Percentiles rank a stretch among this genome's conserved stretches.
Conservation (phyloP, 1,284 basidiomycete species). For the Golubevia sp. region DNA sequence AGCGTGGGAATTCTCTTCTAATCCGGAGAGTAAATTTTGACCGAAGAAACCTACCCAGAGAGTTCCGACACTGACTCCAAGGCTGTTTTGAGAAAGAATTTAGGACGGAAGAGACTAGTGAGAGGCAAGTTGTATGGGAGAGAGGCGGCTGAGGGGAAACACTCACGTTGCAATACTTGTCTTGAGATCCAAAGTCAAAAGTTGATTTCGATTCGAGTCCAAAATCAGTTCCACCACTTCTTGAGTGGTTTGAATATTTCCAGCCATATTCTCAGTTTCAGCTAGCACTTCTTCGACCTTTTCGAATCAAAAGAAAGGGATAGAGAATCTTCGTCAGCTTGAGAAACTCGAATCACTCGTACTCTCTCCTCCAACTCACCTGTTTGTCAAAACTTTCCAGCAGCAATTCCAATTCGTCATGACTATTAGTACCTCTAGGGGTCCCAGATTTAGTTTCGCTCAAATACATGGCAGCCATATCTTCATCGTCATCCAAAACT, state of each 20-base stretch:
- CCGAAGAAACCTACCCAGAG: slow-evolving; percentile 48
- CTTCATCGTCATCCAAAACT: slow-evolving; percentile 48
- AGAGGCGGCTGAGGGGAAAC: too few species aligned
- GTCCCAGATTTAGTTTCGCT: slow-evolving; percentile 13
- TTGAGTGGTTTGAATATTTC: slow-evolving; percentile 47
- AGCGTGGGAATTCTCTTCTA: slow-evolving; percentile 40
- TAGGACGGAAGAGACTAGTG: too few species aligned
- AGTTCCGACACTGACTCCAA: slow-evolving; percentile 41
- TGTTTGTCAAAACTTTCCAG: slow-evolving; percentile 55
- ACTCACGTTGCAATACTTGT: slow-evolving; percentile 33
- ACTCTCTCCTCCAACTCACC: neutral
- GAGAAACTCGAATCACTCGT: neutral
- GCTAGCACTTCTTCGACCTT: slow-evolving; percentile 43
- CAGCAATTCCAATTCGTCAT: slow-evolving; percentile 49
- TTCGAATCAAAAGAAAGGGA: neutral
- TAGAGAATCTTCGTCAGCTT: neutral
- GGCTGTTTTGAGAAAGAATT: neutral
- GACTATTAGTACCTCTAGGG: slow-evolving; percentile 9
- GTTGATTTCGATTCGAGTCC: slow-evolving; percentile 52
- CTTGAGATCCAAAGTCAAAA: slow-evolving; percentile 45
- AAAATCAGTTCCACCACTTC: slow-evolving; percentile 54
- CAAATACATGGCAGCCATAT: slow-evolving; percentile 51
- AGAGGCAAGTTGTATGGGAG: too few species aligned
- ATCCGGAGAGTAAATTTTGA: slow-evolving; percentile 38
- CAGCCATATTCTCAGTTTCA: slow-evolving; percentile 34